phyloP scores from a whole-genome alignment of 345 rosid genomes.

The Aegle marmelos region DNA sequence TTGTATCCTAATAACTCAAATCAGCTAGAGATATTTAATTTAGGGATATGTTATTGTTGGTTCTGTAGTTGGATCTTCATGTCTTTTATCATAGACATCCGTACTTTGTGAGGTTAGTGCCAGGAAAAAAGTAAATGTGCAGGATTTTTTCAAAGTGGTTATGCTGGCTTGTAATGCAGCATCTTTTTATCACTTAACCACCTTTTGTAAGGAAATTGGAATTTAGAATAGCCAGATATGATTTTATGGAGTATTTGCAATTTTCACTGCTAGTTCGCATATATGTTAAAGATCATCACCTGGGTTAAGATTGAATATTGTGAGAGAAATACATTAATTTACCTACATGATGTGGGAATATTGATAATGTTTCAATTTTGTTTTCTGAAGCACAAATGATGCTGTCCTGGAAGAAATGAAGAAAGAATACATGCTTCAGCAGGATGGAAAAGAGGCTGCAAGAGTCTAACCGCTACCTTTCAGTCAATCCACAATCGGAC shows the following conservation, averaged over 20 bases:
- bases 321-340: not conserved
- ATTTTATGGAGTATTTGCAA: not conserved
- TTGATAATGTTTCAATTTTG: not conserved
- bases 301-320: not conserved
- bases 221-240: not conserved
- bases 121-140: not conserved
- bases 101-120: not conserved
- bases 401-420: conserved; percentile 88
- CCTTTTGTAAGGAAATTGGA: not conserved
- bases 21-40: not conserved
- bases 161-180: not conserved
- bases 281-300: not conserved
- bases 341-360: not conserved
- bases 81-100: not conserved
- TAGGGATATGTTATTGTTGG: not conserved
- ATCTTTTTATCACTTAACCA: not conserved
- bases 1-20: not conserved
- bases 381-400: conserved; percentile 74
- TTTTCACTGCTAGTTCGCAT: not conserved
- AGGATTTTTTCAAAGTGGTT: not conserved
- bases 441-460: conserved; percentile 46
- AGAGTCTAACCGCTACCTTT: conserved; percentile 13
- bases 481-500: not conserved
- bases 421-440: conserved; percentile 66
- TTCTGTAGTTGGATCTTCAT: not conserved